Evolutionary conservation across 176 grass and related monocot genomes (phyloP).

Genomic region (Eremochloa ophiuroides): DNA sequence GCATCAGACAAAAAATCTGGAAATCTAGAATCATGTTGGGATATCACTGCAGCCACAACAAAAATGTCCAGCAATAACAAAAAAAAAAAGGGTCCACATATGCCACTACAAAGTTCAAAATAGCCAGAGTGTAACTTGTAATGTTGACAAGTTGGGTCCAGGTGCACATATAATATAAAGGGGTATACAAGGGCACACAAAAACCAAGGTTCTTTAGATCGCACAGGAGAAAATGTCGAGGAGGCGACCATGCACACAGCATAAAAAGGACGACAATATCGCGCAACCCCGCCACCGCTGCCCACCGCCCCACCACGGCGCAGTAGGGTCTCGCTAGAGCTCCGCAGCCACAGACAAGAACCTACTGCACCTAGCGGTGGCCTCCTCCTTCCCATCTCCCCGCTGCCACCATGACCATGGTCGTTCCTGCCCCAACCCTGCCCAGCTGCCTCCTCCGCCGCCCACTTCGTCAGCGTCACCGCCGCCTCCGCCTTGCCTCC

Average conservation of each 20-base stretch:
- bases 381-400: no score
- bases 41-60: neutral
- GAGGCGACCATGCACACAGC: neutral
- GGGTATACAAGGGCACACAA: neutral
- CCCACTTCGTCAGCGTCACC: no score
- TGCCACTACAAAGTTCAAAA: neutral
- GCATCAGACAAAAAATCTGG: neutral
- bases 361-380: no score
- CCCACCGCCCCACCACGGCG: no score
- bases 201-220: neutral
- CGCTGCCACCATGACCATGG: no score
- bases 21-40: neutral
- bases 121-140: neutral
- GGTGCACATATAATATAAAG: neutral
- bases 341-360: no score
- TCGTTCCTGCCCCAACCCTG: no score
- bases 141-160: slow-evolving; percentile 4
- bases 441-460: no score
- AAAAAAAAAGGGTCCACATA: neutral
- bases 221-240: neutral
- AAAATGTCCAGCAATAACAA: neutral
- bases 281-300: no score
- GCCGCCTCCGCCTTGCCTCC: no score
- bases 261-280: no score
- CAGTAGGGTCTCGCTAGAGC: no score